Conservation (phyloP, 805 yeast genomes). For the Vanderwaltozyma polyspora region DNA sequence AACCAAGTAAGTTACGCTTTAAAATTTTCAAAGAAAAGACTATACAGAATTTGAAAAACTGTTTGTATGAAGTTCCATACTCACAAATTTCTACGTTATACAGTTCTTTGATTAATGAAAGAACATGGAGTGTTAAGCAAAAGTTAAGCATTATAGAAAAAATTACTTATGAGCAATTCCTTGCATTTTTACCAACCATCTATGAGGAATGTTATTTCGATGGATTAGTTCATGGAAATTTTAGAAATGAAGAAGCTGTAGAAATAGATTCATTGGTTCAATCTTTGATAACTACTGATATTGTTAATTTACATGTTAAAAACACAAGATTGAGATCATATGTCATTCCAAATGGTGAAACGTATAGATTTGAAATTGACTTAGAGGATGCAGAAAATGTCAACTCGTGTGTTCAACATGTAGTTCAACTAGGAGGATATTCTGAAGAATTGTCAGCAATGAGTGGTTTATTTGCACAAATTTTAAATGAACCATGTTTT, state of each 20-base stretch:
- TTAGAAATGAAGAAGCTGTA: constrained; percentile 41
- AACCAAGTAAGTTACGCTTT: constrained; percentile 48
- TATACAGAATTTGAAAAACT: constrained; percentile 53
- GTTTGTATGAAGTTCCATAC: constrained; percentile 66
- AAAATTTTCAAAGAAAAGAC: constrained; percentile 54
- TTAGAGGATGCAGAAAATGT: constrained; percentile 59
- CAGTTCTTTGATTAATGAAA: constrained; percentile 58
- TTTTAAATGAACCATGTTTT: constrained; percentile 80
- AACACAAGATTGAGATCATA: constrained; percentile 30
- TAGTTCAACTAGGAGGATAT: constrained; percentile 55
- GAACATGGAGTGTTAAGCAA: constrained; percentile 54
- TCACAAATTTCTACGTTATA: constrained; percentile 58
- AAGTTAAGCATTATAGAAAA: constrained; percentile 39
- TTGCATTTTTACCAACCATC: constrained; percentile 40
- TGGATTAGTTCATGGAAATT: constrained; percentile 69
- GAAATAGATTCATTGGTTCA: constrained; percentile 37
- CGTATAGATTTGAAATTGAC: constrained; percentile 36
- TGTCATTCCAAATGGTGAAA: constrained; percentile 30
- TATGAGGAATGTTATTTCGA: constrained; percentile 55
- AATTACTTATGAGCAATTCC: constrained; percentile 40
- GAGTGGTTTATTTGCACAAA: constrained; percentile 58
- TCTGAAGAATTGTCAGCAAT: constrained; percentile 33
- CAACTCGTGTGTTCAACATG: constrained; percentile 76
- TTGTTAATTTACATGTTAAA: constrained; percentile 22
- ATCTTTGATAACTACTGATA: constrained; percentile 34